Percentiles rank a stretch among this genome's conserved stretches.
phyloP scores from a whole-genome alignment of 2,329 filamentous ascomycete species.

The Fonsecaea pedrosoi region DNA sequence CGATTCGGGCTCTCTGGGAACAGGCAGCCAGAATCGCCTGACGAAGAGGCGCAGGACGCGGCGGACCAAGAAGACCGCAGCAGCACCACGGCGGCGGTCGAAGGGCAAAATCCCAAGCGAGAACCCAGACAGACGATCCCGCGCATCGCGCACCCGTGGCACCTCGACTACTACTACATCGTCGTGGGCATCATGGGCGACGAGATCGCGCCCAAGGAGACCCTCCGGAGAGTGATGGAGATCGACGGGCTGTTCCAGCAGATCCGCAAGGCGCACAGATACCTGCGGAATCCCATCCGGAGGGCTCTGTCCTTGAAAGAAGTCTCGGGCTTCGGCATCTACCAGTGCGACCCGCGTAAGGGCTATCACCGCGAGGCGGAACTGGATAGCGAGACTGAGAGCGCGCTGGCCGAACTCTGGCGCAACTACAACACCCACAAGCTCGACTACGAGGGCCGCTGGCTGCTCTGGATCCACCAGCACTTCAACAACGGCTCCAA shows the following conservation, averaged over 20 bases:
- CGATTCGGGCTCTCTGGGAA: slow-evolving; percentile 9
- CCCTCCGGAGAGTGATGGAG: slow-evolving; percentile 16
- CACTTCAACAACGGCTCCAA: slow-evolving; percentile 30
- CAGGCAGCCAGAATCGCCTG: neutral
- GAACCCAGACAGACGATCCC: slow-evolving; percentile 8
- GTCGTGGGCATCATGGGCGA: slow-evolving; percentile 26
- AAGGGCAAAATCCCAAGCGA: slow-evolving; percentile 11
- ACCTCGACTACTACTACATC: slow-evolving; percentile 26
- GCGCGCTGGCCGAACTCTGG: slow-evolving; percentile 26
- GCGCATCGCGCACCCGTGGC: slow-evolving; percentile 23
- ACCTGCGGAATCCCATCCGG: slow-evolving; percentile 21
- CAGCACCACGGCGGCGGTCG: slow-evolving; percentile 17
- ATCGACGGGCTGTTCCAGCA: slow-evolving; percentile 26
- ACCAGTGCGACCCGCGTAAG: slow-evolving; percentile 25
- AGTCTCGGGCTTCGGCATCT: slow-evolving; percentile 26
- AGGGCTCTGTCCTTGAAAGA: slow-evolving; percentile 24
- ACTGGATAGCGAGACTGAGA: slow-evolving; percentile 20
- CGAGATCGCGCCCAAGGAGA: slow-evolving; percentile 20
- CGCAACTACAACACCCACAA: slow-evolving; percentile 24
- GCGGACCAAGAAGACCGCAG: slow-evolving; percentile 12
- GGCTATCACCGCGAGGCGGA: slow-evolving; percentile 26
- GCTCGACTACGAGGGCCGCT: slow-evolving; percentile 28
- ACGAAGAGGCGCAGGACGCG: slow-evolving; percentile 13
- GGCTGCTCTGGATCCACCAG: slow-evolving; percentile 29
- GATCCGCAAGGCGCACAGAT: slow-evolving; percentile 26